Evolutionary conservation across 1,284 basidiomycete species (phyloP).

Genomic region (Exsudoporus floridanus): DNA sequence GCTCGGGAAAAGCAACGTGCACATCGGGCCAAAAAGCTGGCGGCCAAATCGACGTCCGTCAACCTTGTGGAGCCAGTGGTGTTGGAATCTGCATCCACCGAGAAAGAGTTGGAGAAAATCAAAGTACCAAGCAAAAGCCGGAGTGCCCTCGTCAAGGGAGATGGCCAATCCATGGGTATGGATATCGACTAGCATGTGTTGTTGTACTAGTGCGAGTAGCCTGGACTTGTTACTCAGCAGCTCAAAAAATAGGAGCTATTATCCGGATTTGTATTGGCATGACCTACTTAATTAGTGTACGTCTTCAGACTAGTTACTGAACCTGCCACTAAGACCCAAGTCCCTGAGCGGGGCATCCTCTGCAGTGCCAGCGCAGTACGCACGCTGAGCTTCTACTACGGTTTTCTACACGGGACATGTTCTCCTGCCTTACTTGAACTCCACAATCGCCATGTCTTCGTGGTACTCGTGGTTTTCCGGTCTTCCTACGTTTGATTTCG

Average conservation of each 20-base stretch:
- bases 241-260: slow-evolving; percentile 21
- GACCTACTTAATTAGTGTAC: not conserved
- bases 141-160: slow-evolving; percentile 74
- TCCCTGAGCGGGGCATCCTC: slow-evolving; percentile 5
- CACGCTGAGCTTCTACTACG: not conserved
- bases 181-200: slow-evolving; percentile 59
- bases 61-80: slow-evolving; percentile 72
- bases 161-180: slow-evolving; percentile 80
- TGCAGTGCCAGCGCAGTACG: not conserved
- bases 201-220: not conserved
- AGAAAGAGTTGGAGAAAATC: slow-evolving; percentile 74
- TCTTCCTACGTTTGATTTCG: slow-evolving; percentile 61
- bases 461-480: slow-evolving; percentile 60
- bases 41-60: slow-evolving; percentile 58
- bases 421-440: slow-evolving; percentile 18
- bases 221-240: not conserved
- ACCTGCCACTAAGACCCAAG: not conserved
- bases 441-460: slow-evolving; percentile 29
- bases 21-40: slow-evolving; percentile 64
- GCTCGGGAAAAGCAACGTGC: slow-evolving; percentile 70
- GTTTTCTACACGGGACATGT: slow-evolving; percentile 21
- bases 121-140: slow-evolving; percentile 67
- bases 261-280: slow-evolving; percentile 20
- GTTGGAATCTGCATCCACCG: slow-evolving; percentile 43
- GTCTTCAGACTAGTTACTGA: not conserved